Base-by-base conservation (phyloP, 2,329 filamentous ascomycete genomes). In the Ilyonectria mors-panacis region DNA sequence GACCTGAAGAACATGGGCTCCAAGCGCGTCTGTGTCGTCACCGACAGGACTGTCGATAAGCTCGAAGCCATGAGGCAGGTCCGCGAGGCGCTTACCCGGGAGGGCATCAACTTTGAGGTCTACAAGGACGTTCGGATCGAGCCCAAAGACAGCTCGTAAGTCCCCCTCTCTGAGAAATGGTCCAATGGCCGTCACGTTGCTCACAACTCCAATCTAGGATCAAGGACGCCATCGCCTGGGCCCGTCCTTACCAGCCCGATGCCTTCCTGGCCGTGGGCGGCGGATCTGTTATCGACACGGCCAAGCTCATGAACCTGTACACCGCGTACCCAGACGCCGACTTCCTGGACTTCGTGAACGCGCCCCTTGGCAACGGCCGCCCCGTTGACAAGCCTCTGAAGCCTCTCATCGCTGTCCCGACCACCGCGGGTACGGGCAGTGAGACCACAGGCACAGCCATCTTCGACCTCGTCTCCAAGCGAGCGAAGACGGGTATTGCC, bases 371-470 rank as follows among this genome's bases (percentile, higher is more conserved):
- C 66, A 94, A 93, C 69, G 96, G 96, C 4, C 83, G 88, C n/a
- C 93, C 93, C 0, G 91, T 96, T 59, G 88, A 88, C 56, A 90
- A 89, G 70, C 86, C 89, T 35, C 84, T 96, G 17, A 90, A 88
- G 75, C 93, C 93, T 1, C 86, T 96, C n/a, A 91, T 96, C 55
- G 93, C 93, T 37, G 90, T 95, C 1, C 93, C 93, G 3, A 96
- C 93, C 1, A 96, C 93, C 1, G 93, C 93, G 15, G 93, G 93
- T 51, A 96, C 94, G 0, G 93, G 94, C 4, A 96, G 93, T 61
- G 96, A 99, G 82, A 99, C 96, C 1, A 99, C 96, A 0, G 97
- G 96, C 21, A 99, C 96, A 0, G 97, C 97, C 59, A 99, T 99
- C 81, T 99, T 99, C 80, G 96, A 99, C 77, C 88, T 99, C 0